phyloP scores from a whole-genome alignment of 352 stramenopile genomes.

The Thraustochytrium sp. region DNA sequence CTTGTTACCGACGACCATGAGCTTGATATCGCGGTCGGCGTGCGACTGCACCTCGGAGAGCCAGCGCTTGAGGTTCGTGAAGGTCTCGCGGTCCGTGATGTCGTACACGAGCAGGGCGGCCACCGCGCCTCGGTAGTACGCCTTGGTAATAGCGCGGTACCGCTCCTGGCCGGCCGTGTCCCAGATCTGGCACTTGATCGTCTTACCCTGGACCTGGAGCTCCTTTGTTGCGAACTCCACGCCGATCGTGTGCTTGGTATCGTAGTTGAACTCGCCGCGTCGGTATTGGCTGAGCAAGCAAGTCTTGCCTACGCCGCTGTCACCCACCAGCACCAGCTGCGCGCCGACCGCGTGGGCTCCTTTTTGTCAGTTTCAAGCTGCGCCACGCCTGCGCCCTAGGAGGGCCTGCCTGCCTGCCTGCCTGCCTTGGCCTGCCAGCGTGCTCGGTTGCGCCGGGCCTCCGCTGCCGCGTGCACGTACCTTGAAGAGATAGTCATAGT shows the following conservation, averaged over 20 bases:
- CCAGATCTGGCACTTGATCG: slow-evolving; percentile 67
- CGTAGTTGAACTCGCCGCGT: slow-evolving; percentile 93
- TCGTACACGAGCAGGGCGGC: slow-evolving; percentile 85
- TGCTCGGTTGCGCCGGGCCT: too few species aligned
- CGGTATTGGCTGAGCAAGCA: slow-evolving; percentile 93
- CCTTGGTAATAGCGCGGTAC: slow-evolving; percentile 58
- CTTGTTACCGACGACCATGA: slow-evolving; percentile 50
- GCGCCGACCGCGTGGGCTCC: background rate
- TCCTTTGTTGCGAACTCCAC: slow-evolving; percentile 98
- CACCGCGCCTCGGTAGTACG: slow-evolving; percentile 82
- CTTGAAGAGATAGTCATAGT: slow-evolving; percentile 40
- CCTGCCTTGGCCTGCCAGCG: too few species aligned
- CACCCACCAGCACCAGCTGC: slow-evolving; percentile 83
- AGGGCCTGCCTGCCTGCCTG: too few species aligned
- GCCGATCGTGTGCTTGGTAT: slow-evolving; percentile 74
- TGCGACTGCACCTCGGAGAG: slow-evolving; percentile 32
- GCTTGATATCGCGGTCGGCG: slow-evolving; percentile 42
- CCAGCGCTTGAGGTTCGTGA: slow-evolving; percentile 42
- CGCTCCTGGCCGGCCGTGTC: slow-evolving; percentile 55
- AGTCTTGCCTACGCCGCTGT: slow-evolving; percentile 87
- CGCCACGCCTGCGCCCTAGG: too few species aligned
- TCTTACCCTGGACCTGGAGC: slow-evolving; percentile 90
- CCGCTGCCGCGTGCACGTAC: too few species aligned
- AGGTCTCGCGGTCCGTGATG: slow-evolving; percentile 73
- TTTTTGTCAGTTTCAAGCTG: too few species aligned